Evolutionary conservation across 768 basidiomycete genomes (phyloP).

Genomic region (Mycena crocata): DNA sequence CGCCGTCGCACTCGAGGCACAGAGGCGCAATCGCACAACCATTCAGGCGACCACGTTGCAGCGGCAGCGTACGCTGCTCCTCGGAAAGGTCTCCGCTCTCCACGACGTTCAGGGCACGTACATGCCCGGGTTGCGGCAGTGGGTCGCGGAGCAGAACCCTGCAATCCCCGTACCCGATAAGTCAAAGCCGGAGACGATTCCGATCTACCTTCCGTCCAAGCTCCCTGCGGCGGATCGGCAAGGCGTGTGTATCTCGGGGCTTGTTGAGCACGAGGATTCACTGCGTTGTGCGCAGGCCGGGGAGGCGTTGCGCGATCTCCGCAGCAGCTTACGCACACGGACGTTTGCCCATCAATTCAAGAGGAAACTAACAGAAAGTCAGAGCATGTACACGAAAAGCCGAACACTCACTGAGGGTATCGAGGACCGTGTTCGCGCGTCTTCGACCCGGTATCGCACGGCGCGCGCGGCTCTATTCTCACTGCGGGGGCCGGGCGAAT

Average conservation of each 20-base stretch:
- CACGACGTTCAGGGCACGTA: constrained; percentile 13
- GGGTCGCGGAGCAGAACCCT: neutral
- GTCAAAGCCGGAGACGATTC: constrained; percentile 27
- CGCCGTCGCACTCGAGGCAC: neutral
- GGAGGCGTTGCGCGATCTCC: constrained; percentile 31
- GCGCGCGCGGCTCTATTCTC: constrained; percentile 17
- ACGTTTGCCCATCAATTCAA: constrained; percentile 35
- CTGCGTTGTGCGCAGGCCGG: constrained; percentile 34
- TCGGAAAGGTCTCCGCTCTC: neutral
- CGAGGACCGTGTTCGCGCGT: constrained; percentile 19
- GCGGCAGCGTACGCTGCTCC: neutral
- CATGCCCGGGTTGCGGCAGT: constrained; percentile 9
- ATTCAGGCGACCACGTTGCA: constrained; percentile 8
- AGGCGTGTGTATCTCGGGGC: constrained; percentile 22
- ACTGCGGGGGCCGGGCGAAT: constrained; percentile 27
- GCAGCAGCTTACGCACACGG: constrained; percentile 32
- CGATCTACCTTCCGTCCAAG: constrained; percentile 37
- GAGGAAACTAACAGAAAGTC: constrained; percentile 16
- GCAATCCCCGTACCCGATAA: too few species aligned
- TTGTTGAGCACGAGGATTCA: constrained; percentile 34
- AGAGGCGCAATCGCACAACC: neutral
- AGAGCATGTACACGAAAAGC: constrained; percentile 32
- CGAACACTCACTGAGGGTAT: constrained; percentile 26
- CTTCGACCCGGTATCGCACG: neutral
- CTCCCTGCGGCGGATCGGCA: neutral